Evolutionary conservation across 495 filamentous ascomycete species (phyloP).

Genomic region (Pseudoneurospora amorphoporcata): DNA sequence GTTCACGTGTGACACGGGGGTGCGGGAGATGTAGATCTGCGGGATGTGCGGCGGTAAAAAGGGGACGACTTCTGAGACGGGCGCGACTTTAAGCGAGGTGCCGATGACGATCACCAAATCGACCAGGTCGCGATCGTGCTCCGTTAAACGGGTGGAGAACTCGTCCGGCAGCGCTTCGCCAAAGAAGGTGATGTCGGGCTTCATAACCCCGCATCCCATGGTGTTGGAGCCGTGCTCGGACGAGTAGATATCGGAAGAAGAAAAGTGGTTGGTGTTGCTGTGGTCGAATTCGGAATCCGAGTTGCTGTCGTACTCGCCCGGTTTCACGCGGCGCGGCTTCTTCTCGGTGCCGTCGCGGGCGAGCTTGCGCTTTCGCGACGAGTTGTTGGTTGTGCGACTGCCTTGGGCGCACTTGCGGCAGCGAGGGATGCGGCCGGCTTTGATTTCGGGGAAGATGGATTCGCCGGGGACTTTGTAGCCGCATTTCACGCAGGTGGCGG

Average conservation of each 20-base stretch:
- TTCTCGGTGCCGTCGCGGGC: constrained; percentile 50
- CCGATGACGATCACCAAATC: constrained; percentile 97
- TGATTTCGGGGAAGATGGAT: constrained; percentile 68
- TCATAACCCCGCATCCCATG: constrained; percentile 69
- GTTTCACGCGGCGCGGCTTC: constrained; percentile 41
- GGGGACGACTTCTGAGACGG: constrained; percentile 82
- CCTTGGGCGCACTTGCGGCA: constrained; percentile 51
- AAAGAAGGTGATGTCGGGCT: constrained; percentile 98
- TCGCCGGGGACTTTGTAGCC: constrained; percentile 62
- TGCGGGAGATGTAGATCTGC: constrained; percentile 88
- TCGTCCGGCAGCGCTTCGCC: constrained; percentile 77
- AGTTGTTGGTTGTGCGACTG: constrained; percentile 33
- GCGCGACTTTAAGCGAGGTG: constrained; percentile 91
- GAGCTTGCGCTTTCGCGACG: constrained; percentile 61
- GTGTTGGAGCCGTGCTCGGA: constrained; percentile 2
- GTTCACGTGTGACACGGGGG: constrained; percentile 76
- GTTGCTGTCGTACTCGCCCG: constrained; percentile 54
- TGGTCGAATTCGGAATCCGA: constrained; percentile 62
- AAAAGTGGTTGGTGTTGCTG: constrained; percentile 40
- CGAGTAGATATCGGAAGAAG: constrained; percentile 18
- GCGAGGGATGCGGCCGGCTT: constrained; percentile 55
- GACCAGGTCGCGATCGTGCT: constrained; percentile 66
- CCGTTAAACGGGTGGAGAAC: constrained; percentile 70
- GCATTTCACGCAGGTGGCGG: constrained; percentile 82
- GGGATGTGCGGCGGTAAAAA: constrained; percentile 69